Conservation (phyloP, 768 basidiomycete species). For the Lactarius quietus region DNA sequence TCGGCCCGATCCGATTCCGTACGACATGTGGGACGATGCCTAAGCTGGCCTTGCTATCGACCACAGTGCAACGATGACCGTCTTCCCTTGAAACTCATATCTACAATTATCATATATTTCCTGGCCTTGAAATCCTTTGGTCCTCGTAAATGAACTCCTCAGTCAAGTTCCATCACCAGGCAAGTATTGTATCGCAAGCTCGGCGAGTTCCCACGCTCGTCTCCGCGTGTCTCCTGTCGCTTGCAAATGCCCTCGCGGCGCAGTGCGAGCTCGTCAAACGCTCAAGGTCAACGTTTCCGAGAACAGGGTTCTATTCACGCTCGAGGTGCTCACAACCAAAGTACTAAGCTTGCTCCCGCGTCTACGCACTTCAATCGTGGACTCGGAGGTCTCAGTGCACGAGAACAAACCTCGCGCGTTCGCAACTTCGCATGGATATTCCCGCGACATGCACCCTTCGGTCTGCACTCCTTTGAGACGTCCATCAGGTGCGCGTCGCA, state of each 20-base stretch:
- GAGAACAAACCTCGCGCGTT: conserved; percentile 28
- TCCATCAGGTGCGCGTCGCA: conserved; percentile 44
- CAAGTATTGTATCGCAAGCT: conserved; percentile 41
- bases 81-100: conserved; percentile 40
- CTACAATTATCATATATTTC: conserved; percentile 29
- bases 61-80: not conserved
- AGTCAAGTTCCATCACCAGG: conserved; percentile 31
- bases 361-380: conserved; percentile 46
- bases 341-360: conserved; percentile 39
- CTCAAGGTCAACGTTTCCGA: conserved; percentile 45
- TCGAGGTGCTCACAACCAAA: conserved; percentile 48
- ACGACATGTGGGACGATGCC: no score
- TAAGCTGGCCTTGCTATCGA: not conserved
- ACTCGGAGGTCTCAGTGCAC: conserved; percentile 37
- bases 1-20: no score
- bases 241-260: conserved; percentile 38
- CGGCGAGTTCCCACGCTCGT: conserved; percentile 31
- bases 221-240: conserved; percentile 40
- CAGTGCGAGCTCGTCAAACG: conserved; percentile 38
- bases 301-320: conserved; percentile 41
- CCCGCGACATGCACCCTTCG: conserved; percentile 38
- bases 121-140: conserved; percentile 27
- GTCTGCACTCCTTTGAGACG: conserved; percentile 48
- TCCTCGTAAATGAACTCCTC: conserved; percentile 30
- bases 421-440: conserved; percentile 46